A percentile compares a stretch with the other conserved stretches of the same genome.
These are phyloP conservation scores for Colletotrichum tofieldiae DNA, from an alignment of 2,329 filamentous ascomycete species.

Conservation along the genomic window DNA sequence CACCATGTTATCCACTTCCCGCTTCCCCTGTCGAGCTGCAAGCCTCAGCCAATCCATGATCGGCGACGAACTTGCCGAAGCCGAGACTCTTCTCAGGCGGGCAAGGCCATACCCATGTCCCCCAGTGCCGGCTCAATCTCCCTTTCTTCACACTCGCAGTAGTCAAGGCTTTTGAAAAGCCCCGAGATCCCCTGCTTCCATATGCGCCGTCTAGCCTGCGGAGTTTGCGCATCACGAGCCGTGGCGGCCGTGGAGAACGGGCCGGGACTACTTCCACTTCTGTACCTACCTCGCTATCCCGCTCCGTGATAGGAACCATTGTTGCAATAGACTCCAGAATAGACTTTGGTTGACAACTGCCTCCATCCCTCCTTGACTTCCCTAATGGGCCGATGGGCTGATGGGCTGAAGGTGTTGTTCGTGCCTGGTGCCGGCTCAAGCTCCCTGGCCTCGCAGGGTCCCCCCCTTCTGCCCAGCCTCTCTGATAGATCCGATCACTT, in stretches of 20 bases:
- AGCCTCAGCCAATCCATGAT: slow-evolving; percentile 28
- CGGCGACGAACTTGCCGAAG: slow-evolving; percentile 30
- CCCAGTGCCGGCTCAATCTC: neutral
- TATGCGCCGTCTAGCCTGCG: neutral
- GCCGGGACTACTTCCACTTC: neutral
- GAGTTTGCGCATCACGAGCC: neutral
- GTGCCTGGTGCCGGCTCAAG: slow-evolving; percentile 15
- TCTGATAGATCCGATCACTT: slow-evolving; percentile 8
- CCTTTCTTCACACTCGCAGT: slow-evolving; percentile 10
- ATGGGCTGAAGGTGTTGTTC: neutral
- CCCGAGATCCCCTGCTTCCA: slow-evolving; percentile 9
- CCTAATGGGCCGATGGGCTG: slow-evolving; percentile 11
- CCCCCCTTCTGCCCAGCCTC: slow-evolving; percentile 19
- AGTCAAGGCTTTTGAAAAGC: slow-evolving; percentile 4
- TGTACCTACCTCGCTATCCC: slow-evolving; percentile 1
- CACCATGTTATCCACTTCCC: slow-evolving; percentile 3
- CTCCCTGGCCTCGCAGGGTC: slow-evolving; percentile 33
- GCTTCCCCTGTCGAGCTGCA: slow-evolving; percentile 17
- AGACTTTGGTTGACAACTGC: neutral
- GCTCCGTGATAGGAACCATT: slow-evolving; percentile 20
- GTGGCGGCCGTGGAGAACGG: slow-evolving; percentile 22
- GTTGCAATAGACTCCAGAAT: slow-evolving; percentile 15
- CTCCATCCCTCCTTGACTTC: slow-evolving; percentile 1
- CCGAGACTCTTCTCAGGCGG: slow-evolving; percentile 23
- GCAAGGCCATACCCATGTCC: slow-evolving; percentile 4